Base-by-base conservation (phyloP, 768 basidiomycete species). In the Suillus bovinus region DNA sequence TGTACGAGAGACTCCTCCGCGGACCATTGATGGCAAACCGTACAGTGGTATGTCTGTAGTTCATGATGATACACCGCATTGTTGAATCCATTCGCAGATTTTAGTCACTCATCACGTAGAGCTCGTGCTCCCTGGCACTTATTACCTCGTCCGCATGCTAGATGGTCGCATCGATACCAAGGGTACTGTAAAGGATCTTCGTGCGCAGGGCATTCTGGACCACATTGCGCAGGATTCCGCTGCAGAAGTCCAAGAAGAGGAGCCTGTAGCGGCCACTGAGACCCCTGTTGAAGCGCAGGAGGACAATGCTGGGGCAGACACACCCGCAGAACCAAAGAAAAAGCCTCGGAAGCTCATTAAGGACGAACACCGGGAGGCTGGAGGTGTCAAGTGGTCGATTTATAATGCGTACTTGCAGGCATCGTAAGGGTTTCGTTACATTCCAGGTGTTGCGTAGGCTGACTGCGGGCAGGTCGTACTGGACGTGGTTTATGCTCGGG, bases 41-140 rank as follows among this genome's bases (percentile, higher is more conserved):
- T 34, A 94, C 93, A 0, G 87, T 93, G 38, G 80, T 88, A 62
- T 63, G 80, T 71, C n/a, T 36, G 3, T 41, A 9, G 10, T 16
- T 22, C 39, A 50, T n/a, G 0, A 41, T 14, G 20, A 11, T 56
- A n/a, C 16, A 16, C 20, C 34, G 46, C 20, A 16, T 54, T 11
- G 2, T 57, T 31, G 63, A 38, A 66, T 55, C 33, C 1, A 13
- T 39, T 20, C 11, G 3, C 62, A 87, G 87, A 77, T 89, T 44
- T 79, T 89, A 5, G 91, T 94, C 39, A 92, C 91, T 0, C 93
- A 94, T 64, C 92, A 94, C 68, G 87, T 94, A 31, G 90, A 93
- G 56, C 82, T 95, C 1, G 87, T 94, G 20, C 82, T 93, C 8
- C 88, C 91, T 0, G 87, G 85, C 0, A 84, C 89, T 0, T 69